phyloP scores from a whole-genome alignment of 495 filamentous ascomycete genomes.

The Trichoderma erinaceum region DNA sequence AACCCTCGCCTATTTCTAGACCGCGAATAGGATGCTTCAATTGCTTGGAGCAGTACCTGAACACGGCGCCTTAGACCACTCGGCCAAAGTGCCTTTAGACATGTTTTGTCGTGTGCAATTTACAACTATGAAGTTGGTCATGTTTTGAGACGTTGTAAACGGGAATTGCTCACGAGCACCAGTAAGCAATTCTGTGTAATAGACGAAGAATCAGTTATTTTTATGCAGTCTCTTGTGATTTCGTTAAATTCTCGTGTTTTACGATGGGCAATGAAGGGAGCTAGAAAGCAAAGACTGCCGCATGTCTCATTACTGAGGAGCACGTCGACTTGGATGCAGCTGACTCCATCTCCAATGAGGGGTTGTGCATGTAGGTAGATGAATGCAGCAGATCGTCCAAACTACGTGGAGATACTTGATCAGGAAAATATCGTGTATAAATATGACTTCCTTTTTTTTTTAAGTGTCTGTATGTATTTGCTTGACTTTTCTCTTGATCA shows the following conservation, averaged over 20 bases:
- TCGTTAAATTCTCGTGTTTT: too few species aligned
- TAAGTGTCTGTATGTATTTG: not conserved
- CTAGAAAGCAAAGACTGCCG: not conserved
- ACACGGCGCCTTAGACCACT: conserved; percentile 12
- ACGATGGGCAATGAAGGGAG: not conserved
- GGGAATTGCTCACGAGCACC: too few species aligned
- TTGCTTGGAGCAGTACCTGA: not conserved
- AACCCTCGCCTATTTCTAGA: conserved; percentile 14
- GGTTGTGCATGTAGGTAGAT: not conserved
- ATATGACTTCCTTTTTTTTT: too few species aligned
- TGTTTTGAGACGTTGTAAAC: too few species aligned
- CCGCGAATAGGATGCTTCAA: conserved; percentile 1
- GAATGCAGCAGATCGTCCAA: too few species aligned
- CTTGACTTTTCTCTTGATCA: not conserved
- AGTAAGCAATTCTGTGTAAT: too few species aligned
- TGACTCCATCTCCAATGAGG: conserved; percentile 2
- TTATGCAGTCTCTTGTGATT: too few species aligned
- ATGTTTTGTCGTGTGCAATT: not conserved
- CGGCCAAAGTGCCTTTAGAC: conserved; percentile 7
- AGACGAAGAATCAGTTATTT: too few species aligned
- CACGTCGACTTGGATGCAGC: not conserved
- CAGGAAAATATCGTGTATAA: too few species aligned
- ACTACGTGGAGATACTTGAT: too few species aligned
- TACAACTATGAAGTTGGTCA: not conserved
- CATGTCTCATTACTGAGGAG: not conserved